Conservation (phyloP, 169 alveolate species). For the Plasmodium sp. region DNA sequence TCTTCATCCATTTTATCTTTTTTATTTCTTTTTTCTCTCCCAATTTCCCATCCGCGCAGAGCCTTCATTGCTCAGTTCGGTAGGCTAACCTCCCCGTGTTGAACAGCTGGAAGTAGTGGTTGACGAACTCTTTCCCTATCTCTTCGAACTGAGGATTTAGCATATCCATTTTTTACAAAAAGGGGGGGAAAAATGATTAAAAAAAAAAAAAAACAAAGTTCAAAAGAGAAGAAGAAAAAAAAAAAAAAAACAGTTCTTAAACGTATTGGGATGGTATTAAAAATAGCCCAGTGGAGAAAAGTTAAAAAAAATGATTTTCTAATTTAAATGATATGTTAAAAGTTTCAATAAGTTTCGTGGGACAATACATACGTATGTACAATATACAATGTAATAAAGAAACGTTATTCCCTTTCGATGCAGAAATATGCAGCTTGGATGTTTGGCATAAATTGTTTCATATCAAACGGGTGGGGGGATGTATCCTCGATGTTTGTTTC, state of each 20-base stretch:
- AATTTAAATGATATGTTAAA: background rate
- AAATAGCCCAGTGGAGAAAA: background rate
- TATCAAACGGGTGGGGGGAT: background rate
- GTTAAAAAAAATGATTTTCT: background rate
- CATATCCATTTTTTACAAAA: constrained; percentile 60
- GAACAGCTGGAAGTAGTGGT: constrained; percentile 86
- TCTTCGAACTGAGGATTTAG: constrained; percentile 81
- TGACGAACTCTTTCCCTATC: constrained; percentile 85
- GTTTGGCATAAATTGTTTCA: background rate
- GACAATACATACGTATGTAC: background rate
- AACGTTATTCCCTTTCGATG: background rate
- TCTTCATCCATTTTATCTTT: constrained; percentile 4
- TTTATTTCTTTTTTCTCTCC: background rate
- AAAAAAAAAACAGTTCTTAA: background rate
- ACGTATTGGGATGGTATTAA: background rate
- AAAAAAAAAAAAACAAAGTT: background rate
- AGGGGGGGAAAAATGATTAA: constrained; percentile 8
- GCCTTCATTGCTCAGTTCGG: background rate
- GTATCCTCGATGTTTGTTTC: background rate
- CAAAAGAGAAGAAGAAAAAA: background rate
- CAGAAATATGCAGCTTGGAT: background rate
- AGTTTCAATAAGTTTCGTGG: background rate
- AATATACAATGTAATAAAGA: background rate
- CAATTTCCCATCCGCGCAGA: background rate
- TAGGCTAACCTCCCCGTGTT: constrained; percentile 79